Conservation (phyloP, 2,329 filamentous ascomycete genomes). For the Cladophialophora yegresii region DNA sequence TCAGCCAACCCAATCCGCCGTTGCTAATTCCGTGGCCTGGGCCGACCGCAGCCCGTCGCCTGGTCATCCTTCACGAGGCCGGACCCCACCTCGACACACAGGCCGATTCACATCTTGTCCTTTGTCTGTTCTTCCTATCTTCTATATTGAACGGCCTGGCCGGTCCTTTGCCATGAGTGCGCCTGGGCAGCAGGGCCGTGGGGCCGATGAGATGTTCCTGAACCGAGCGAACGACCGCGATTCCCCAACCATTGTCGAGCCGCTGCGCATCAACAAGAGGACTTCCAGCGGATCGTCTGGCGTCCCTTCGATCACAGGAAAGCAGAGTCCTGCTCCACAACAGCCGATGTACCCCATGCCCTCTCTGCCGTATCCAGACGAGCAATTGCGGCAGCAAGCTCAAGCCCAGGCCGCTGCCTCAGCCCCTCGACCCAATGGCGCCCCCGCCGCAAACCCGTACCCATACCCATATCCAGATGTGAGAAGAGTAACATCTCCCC, state of each 20-base stretch:
- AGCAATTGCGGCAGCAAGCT: slow-evolving; percentile 51
- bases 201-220: slow-evolving; percentile 83
- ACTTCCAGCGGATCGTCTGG: slow-evolving; percentile 58
- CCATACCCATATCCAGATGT: slow-evolving; percentile 47
- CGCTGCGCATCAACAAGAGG: slow-evolving; percentile 81
- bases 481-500: slow-evolving; percentile 35
- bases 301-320: slow-evolving; percentile 42
- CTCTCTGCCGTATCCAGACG: slow-evolving; percentile 73
- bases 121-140: background rate
- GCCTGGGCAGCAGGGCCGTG: slow-evolving; percentile 60
- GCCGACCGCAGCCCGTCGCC: slow-evolving; percentile 14
- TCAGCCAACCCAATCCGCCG: background rate
- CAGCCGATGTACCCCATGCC: slow-evolving; percentile 67
- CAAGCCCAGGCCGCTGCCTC: slow-evolving; percentile 4
- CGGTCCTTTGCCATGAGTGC: slow-evolving; percentile 46
- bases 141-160: background rate
- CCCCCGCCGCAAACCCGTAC: slow-evolving; percentile 46
- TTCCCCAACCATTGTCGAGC: slow-evolving; percentile 74
- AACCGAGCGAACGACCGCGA: slow-evolving; percentile 55
- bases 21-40: slow-evolving; percentile 17
- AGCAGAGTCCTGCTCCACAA: slow-evolving; percentile 43
- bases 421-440: slow-evolving; percentile 37
- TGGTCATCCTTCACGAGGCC: slow-evolving; percentile 4
- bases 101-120: slow-evolving; percentile 6
- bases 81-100: slow-evolving; percentile 6